Base-by-base conservation (phyloP, 495 filamentous ascomycete genomes). In the Pseudotulostoma volvatum region DNA sequence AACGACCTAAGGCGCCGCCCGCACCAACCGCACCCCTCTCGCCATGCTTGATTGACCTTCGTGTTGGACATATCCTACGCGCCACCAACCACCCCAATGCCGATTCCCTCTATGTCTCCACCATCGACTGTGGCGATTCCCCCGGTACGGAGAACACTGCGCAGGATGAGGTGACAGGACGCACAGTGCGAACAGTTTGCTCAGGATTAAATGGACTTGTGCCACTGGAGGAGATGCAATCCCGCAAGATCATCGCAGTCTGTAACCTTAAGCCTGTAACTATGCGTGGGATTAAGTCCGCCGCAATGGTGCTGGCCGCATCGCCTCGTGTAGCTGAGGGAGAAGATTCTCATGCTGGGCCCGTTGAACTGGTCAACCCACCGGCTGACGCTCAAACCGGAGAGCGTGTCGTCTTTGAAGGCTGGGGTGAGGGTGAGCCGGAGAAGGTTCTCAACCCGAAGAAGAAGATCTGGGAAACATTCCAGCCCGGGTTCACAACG, bases 191-290 rank as follows among this genome's bases (percentile, higher is more conserved):
- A 8, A 96, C 90, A 4, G 88, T 97, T 9, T 96, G 92, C 70
- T 95, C 88, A 2, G 90, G 90, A 17, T 65, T 97, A 41, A 93
- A 93, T 58, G 92, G 92, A 1, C 70, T 96, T 13, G 59, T 97
- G 1, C 90, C 90, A 0, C 68, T 97, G 37, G 83, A 77, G 59
- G 85, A 93, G 59, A 94, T 97, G 92, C 90, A 97, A 58, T 75
- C 71, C 51, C 80, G 92, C 50, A 93, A 88, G 67, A 84, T 97
- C 34, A 74, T 96, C 31, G 81, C 83, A 8, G 86, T 97, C 16
- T 92, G 84, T 67, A 97, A 97, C 59, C 68, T 97, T 49, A 97
- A 97, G 71, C 90, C 90, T 8, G 90, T 94, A 46, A 95, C 88
- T 49, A 96, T 97, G 90, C 78, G 92, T 28, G 88, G 92, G 40